Base-by-base conservation (phyloP, 2,329 filamentous ascomycete species). In the Esteya vermicola region DNA sequence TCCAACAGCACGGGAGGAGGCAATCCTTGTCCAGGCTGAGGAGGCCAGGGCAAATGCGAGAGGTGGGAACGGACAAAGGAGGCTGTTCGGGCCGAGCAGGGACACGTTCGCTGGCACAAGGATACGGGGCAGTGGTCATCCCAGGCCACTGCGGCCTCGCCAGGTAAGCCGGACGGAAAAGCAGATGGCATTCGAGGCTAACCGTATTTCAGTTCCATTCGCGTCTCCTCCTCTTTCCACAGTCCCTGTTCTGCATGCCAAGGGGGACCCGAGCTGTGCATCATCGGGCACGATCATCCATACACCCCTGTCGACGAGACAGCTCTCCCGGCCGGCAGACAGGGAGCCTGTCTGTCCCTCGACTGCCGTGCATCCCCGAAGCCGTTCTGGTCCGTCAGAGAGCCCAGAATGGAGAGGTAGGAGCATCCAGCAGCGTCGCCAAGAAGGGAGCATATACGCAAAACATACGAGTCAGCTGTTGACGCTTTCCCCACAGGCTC, bases 101-200 rank as follows among this genome's bases (percentile, higher is more conserved):
- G 52, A 14, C 52, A 50, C 10, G 52, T 65, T 3, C 60, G 50
- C 45, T 73, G 65, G 70, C 60, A 55, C 40, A 59, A 59, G 20
- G 57, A 63, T 20, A 58, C 57, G 2, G 57, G 60, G 18, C 62
- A 67, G 40, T 74, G 69, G 70, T 69, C 65, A 37, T n/a, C 1
- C 12, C 5, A 4, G 9, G 13, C 26, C 7, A n/a, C n/a, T 13
- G n/a, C 26, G 22, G 34, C 25, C 6, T 9, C n/a, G n/a, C n/a
- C n/a, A n/a, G n/a, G n/a, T n/a, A n/a, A n/a, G n/a, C n/a, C n/a
- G n/a, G n/a, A n/a, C n/a, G n/a, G n/a, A n/a, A n/a, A n/a, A n/a
- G n/a, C 33, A 34, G 33, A 14, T 13, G 13, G 13, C 28, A 9
- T 9, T 36, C 21, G 14, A 9, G 5, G 14, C 14, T 18, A 3